Conservation (phyloP, 148 eudicot genomes). For the Heliosperma pusillum region DNA sequence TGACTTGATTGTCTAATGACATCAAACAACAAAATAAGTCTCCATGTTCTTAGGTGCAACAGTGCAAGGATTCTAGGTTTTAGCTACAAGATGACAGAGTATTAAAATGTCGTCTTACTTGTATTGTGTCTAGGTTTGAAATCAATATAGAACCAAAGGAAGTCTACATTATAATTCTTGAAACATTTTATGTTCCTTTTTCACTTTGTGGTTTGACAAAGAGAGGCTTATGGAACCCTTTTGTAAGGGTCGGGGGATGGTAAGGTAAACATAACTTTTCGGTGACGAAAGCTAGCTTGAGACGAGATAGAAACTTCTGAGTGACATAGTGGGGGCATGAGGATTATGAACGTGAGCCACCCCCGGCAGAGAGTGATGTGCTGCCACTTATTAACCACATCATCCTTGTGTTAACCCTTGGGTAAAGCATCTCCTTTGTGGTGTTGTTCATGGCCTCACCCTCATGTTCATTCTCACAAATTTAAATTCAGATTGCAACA, state of each 20-base stretch:
- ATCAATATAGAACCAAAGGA: neutral
- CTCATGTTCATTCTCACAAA: no score
- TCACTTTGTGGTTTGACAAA: neutral
- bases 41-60: neutral
- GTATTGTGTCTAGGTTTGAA: neutral
- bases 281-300: neutral
- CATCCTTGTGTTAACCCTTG: neutral
- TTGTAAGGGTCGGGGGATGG: neutral
- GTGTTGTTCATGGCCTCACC: no score
- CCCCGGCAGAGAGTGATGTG: neutral
- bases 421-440: no score
- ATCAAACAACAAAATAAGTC: neutral
- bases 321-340: no score
- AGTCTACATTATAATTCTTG: neutral
- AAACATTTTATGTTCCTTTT: neutral
- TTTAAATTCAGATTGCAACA: no score
- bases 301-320: neutral
- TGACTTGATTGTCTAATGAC: constrained; percentile 2
- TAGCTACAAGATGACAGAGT: neutral
- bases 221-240: neutral
- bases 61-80: neutral
- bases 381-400: neutral
- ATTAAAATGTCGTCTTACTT: neutral
- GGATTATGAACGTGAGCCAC: neutral
- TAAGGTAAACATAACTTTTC: neutral